Evolutionary conservation across 129 eudicot species (phyloP), one percentile per base, ranked within the genome.

Genomic region (Flaveria robusta): DNA sequence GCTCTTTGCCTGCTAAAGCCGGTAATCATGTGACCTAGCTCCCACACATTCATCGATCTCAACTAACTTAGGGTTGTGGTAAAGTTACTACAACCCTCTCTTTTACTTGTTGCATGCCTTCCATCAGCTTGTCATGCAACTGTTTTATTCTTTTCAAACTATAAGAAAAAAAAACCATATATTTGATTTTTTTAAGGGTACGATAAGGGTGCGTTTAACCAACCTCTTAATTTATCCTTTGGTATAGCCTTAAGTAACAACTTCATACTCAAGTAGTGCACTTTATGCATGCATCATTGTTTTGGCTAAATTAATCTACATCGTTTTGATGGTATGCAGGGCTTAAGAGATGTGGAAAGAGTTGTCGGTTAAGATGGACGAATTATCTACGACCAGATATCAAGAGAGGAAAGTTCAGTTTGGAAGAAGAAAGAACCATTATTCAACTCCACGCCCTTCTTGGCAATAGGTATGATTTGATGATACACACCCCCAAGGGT

Each of bases 401-500:
- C 51, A 90, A 87, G 86, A 88, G 96, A 70, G 96, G 96, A 70
- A 90, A 90, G 79, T 85, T 90, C 73, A 90, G 87, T 81, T 70
- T 85, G 77, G 90, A 90, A 69, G 96, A 90, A 82, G 96, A 87
- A 82, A 85, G 89, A 26, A 87, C 88, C 56, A 90, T 90, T 37
- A 90, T 90, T 74, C 96, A 87, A 76, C 92, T 90, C 50, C 96
- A 90, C 66, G 96, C 96, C 54, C 90, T 90, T 73, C 85, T 90
- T 79, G 96, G 96, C 51, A 90, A 90, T 76, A 87, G 92, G 96
- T 90, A 74, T 14, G 9, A 64, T 51, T 63, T 2, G 1, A 47
- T 46, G 43, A 60, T 23, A 45, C 52, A 37, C 1, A 71, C 39
- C 42, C 15, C 23, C n/a, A 4, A 31, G 10, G 42, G 15, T 39